Conservation (phyloP, 2,329 filamentous ascomycete genomes). For the Fusarium tjaetaba region DNA sequence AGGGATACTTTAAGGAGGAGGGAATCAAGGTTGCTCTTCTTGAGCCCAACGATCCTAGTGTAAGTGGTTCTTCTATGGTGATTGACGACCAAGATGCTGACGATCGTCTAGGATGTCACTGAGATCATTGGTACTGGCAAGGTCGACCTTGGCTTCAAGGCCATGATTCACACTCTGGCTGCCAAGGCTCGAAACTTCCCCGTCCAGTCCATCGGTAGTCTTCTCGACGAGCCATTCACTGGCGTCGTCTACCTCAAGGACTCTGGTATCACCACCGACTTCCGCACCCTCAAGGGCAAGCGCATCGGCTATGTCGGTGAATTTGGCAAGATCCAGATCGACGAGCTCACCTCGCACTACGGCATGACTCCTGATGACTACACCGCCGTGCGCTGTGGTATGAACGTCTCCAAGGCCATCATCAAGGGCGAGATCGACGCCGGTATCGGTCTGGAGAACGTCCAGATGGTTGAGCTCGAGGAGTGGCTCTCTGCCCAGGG, state of each 20-base stretch:
- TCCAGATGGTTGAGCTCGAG: constrained; percentile 84
- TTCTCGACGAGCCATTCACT: constrained; percentile 83
- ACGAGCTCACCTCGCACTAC: constrained; percentile 81
- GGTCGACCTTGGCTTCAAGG: constrained; percentile 82
- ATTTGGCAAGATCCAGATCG: constrained; percentile 86
- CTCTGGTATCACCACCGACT: constrained; percentile 79
- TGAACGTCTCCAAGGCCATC: constrained; percentile 83
- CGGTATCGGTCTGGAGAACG: constrained; percentile 81
- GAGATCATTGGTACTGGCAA: constrained; percentile 82
- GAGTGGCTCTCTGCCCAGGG: constrained; percentile 75
- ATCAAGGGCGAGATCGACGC: constrained; percentile 78
- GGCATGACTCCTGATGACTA: constrained; percentile 79
- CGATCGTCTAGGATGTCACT: constrained; percentile 70
- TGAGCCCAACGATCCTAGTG: constrained; percentile 81
- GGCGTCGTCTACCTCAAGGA: constrained; percentile 80
- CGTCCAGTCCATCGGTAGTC: constrained; percentile 75
- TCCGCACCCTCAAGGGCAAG: constrained; percentile 78
- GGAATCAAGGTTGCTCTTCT: constrained; percentile 81
- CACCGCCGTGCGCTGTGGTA: constrained; percentile 80
- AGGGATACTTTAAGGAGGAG: constrained; percentile 79
- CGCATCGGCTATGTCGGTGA: constrained; percentile 83
- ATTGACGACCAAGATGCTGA: background rate
- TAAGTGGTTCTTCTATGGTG: constrained; percentile 46
- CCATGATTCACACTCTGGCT: constrained; percentile 84
- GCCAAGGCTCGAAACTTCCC: constrained; percentile 81